Conservation (phyloP, 352 stramenopile species). For the Globisporangium polare region DNA sequence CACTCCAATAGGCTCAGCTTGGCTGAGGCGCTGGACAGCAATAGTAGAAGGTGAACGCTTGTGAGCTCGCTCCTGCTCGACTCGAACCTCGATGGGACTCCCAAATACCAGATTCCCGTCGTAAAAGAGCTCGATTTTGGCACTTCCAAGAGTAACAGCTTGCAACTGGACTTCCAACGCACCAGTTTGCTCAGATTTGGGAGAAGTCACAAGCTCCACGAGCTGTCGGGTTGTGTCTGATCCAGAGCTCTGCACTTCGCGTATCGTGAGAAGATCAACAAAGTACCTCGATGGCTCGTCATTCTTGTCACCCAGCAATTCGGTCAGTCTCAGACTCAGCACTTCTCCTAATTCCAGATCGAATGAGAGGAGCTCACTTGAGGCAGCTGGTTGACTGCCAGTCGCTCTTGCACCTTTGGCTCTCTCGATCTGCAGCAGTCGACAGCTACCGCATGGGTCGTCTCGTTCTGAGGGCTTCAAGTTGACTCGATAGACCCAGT, state of each 20-base stretch:
- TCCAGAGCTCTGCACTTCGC: background rate
- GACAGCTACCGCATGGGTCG: background rate
- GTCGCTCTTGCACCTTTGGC: background rate
- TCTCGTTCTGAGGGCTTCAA: background rate
- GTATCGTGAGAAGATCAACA: background rate
- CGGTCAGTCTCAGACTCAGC: background rate
- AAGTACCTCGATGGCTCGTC: background rate
- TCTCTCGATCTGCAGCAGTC: slow-evolving; percentile 1
- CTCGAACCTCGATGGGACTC: slow-evolving; percentile 5
- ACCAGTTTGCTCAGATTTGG: background rate
- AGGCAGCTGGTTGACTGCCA: background rate
- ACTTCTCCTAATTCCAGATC: background rate
- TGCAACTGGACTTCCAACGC: background rate
- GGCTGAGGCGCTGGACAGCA: background rate
- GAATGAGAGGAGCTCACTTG: background rate
- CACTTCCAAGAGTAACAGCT: background rate
- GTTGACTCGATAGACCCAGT: slow-evolving; percentile 1
- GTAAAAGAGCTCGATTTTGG: background rate
- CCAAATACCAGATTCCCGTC: background rate
- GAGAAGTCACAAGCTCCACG: background rate
- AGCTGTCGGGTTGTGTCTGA: background rate
- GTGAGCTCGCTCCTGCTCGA: background rate
- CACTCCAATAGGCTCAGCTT: background rate
- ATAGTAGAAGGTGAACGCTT: background rate
- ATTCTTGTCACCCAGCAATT: background rate